A percentile compares a stretch with the other conserved stretches of the same genome.
phyloP scores from a whole-genome alignment of 495 filamentous ascomycete genomes.

The Aspergillus hancockii region DNA sequence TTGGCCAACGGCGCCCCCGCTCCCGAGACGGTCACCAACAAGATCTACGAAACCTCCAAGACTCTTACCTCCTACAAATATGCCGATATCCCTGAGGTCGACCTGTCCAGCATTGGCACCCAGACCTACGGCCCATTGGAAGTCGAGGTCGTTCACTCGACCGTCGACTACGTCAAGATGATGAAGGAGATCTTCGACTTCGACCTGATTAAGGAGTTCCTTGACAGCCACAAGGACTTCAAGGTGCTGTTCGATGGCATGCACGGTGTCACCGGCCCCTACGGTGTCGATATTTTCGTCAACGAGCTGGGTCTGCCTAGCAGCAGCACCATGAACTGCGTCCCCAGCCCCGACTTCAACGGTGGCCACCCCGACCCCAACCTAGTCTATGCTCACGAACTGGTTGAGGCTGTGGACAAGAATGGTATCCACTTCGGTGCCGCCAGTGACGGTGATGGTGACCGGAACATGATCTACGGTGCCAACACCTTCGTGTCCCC shows the following conservation, averaged over 20 bases:
- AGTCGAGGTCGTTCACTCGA: conserved; percentile 92
- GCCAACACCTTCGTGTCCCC: conserved; percentile 95
- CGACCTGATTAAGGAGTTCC: conserved; percentile 88
- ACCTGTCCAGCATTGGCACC: conserved; percentile 78
- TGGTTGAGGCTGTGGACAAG: conserved; percentile 92
- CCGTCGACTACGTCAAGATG: conserved; percentile 88
- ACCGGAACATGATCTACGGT: conserved; percentile 99
- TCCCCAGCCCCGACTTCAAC: conserved; percentile 89
- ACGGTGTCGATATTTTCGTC: conserved; percentile 92
- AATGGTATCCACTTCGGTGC: conserved; percentile 92
- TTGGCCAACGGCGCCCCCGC: conserved; percentile 92
- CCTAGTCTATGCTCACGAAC: conserved; percentile 93
- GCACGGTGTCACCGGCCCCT: conserved; percentile 91
- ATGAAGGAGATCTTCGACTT: conserved; percentile 99
- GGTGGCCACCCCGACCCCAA: conserved; percentile 98
- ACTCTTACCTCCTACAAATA: conserved; percentile 89
- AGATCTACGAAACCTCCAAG: conserved; percentile 91
- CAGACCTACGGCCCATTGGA: conserved; percentile 82
- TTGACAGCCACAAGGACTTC: conserved; percentile 82
- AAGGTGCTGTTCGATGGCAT: conserved; percentile 96
- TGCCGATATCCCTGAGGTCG: conserved; percentile 80
- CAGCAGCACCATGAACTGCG: conserved; percentile 88
- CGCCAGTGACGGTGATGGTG: conserved; percentile 93
- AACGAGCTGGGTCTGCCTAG: conserved; percentile 79
- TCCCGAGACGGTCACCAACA: conserved; percentile 94